These are phyloP conservation scores for Sisymbrium irio DNA, from an alignment of 345 rosid genomes.

Conservation along the genomic window DNA sequence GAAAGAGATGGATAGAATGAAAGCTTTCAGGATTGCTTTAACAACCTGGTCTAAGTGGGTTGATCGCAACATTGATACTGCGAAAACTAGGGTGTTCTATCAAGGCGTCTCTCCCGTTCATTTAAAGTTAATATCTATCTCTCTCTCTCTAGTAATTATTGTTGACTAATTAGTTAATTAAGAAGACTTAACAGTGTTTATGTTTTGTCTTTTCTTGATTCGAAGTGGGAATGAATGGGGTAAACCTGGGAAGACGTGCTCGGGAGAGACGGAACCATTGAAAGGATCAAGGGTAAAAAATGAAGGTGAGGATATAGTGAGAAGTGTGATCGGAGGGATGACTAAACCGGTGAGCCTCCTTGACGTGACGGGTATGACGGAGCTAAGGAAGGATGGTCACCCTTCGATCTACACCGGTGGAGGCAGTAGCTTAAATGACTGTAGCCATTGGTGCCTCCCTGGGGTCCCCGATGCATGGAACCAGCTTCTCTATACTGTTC, in stretches of 20 bases:
- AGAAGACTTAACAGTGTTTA: not conserved
- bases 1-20: slow-evolving; percentile 61
- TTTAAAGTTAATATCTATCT: slow-evolving; percentile 29
- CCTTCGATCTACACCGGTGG: slow-evolving; percentile 49
- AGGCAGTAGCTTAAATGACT: slow-evolving; percentile 35
- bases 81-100: slow-evolving; percentile 49
- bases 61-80: slow-evolving; percentile 51
- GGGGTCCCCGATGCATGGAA: slow-evolving; percentile 83
- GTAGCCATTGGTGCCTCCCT: slow-evolving; percentile 85
- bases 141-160: not conserved
- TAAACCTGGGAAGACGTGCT: slow-evolving; percentile 36
- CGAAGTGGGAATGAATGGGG: slow-evolving; percentile 49
- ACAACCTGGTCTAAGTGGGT: slow-evolving; percentile 71
- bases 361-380: slow-evolving; percentile 53
- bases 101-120: slow-evolving; percentile 62
- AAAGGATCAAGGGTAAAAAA: slow-evolving; percentile 29
- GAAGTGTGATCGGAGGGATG: slow-evolving; percentile 42
- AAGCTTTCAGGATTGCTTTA: slow-evolving; percentile 55
- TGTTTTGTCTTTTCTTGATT: not conserved
- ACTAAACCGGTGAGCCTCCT: slow-evolving; percentile 46
- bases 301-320: slow-evolving; percentile 42
- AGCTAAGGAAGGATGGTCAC: slow-evolving; percentile 67
- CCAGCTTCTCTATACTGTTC: slow-evolving; percentile 48
- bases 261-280: slow-evolving; percentile 55
- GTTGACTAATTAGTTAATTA: not conserved